Evolutionary conservation across 2,329 filamentous ascomycete genomes (phyloP).

Genomic region (Aspergillus chevalieri): DNA sequence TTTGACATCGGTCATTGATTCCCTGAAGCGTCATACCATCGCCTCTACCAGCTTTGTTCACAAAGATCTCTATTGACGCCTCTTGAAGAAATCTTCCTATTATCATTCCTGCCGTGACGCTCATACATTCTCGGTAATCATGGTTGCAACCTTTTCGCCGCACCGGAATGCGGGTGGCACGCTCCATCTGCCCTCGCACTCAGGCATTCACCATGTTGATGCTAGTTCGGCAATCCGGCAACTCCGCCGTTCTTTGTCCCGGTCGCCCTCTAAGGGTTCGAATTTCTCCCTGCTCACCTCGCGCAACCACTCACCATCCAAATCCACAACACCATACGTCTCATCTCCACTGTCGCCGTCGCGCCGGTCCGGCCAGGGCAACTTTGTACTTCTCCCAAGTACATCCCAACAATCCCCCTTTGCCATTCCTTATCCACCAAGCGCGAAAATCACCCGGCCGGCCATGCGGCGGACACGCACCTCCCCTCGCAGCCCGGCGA

Average conservation of each 20-base stretch:
- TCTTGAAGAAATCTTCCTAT: neutral
- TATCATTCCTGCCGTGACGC: neutral
- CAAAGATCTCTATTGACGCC: neutral
- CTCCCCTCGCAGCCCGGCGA: slow-evolving; percentile 74
- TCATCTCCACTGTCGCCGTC: slow-evolving; percentile 55
- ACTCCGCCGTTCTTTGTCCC: slow-evolving; percentile 77
- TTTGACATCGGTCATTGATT: too few species aligned
- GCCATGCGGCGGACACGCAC: slow-evolving; percentile 50
- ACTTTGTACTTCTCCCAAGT: slow-evolving; percentile 46
- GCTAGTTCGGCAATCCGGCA: slow-evolving; percentile 75
- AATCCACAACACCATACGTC: slow-evolving; percentile 40
- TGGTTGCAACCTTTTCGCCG: slow-evolving; percentile 46
- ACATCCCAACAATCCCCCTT: slow-evolving; percentile 48
- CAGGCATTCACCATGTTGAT: slow-evolving; percentile 74
- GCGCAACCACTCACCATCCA: slow-evolving; percentile 47
- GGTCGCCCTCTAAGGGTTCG: slow-evolving; percentile 79
- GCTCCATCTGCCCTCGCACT: slow-evolving; percentile 80
- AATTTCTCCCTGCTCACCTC: slow-evolving; percentile 59
- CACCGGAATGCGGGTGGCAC: slow-evolving; percentile 61
- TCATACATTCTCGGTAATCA: slow-evolving; percentile 14
- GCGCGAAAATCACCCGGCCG: slow-evolving; percentile 53
- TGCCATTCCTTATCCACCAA: slow-evolving; percentile 61
- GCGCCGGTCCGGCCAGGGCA: slow-evolving; percentile 47
- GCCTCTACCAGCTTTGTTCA: neutral
- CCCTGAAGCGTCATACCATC: neutral